Percentiles rank a stretch among this genome's conserved stretches.
Evolutionary conservation across 1,284 basidiomycete species (phyloP).

Genomic region (Ustilago xerochloae): DNA sequence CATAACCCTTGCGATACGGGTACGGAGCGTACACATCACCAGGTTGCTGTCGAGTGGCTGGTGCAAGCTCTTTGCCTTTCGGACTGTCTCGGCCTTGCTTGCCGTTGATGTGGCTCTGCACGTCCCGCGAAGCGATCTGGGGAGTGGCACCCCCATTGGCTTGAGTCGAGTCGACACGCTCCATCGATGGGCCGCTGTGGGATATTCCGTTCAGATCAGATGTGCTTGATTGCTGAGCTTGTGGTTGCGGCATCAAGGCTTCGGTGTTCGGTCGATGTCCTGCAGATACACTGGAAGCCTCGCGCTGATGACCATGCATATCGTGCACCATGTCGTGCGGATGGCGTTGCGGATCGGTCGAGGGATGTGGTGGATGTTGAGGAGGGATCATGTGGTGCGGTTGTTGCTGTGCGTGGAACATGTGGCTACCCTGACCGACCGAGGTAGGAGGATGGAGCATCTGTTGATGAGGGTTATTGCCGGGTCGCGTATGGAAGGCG

Average conservation of each 20-base stretch:
- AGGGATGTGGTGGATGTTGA: too few relatives aligned
- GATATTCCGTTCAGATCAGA: too few relatives aligned
- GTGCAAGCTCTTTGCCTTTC: slow-evolving; percentile 1
- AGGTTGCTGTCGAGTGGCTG: slow-evolving; percentile 11
- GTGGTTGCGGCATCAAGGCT: too few relatives aligned
- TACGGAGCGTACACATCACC: slow-evolving; percentile 45
- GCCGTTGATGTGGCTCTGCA: not conserved
- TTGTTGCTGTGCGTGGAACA: slow-evolving; percentile 2
- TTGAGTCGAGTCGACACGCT: not conserved
- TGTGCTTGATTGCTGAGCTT: too few relatives aligned
- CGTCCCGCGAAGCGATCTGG: not conserved
- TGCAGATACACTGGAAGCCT: not conserved
- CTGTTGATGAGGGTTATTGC: not conserved
- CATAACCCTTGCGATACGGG: slow-evolving; percentile 48
- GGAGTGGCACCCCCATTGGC: not conserved
- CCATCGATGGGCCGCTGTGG: not conserved
- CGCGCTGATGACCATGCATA: not conserved
- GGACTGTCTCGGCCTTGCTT: not conserved
- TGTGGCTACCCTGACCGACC: not conserved
- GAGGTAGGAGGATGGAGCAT: not conserved
- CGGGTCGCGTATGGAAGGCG: slow-evolving; percentile 19
- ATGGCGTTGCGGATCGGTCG: not conserved
- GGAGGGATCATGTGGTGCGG: not conserved
- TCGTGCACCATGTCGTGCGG: not conserved
- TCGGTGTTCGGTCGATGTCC: too few relatives aligned